Evolutionary conservation across 2,329 filamentous ascomycete species (phyloP), one percentile per base, ranked within the genome.

Genomic region (Pseudogymnoascus sp.): DNA sequence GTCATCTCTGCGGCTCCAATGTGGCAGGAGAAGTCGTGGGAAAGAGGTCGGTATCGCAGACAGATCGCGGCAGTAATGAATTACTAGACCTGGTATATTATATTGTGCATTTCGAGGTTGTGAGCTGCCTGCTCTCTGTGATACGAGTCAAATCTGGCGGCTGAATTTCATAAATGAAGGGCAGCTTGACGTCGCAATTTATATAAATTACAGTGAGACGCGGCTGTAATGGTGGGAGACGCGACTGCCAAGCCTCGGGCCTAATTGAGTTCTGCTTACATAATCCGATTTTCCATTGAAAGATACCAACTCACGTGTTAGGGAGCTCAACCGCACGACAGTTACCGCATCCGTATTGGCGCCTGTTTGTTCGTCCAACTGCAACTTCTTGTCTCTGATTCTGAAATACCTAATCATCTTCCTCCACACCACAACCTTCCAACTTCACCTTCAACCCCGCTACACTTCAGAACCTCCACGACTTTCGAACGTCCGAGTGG

Each of bases 341-440:
- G 38, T 60, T 60, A 60, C 59, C 38, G 59, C 59, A 60, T 60
- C 38, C 12, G 59, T 60, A 60, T 38, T 60, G 59, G 59, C 59
- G 59, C 59, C 59, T 38, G 59, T 60, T 60, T 60, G 59, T 42
- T 25, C 34, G 25, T 42, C 40, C 59, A 40, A 38, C 59, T 60
- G 59, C 38, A 60, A 60, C 59, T 60, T 60, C 59, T 60, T 60
- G 34, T 42, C 38, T 60, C 36, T 60, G 34, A 42, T 60, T 42
- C 59, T 42, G 38, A 60, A 60, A 42, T 56, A 56, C 49, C 49
- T 28, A 56, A 56, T 56, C 49, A 56, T 34, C 49, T 56, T 38
- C 59, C 38, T 60, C 59, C 34, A 60, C 34, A 60, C 34, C 59
- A 60, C 59, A 38, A 38, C 59, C 34, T 60, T 60, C 18, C 59